Conservation (phyloP, 129 eudicot species). For the Escallonia rubra region DNA sequence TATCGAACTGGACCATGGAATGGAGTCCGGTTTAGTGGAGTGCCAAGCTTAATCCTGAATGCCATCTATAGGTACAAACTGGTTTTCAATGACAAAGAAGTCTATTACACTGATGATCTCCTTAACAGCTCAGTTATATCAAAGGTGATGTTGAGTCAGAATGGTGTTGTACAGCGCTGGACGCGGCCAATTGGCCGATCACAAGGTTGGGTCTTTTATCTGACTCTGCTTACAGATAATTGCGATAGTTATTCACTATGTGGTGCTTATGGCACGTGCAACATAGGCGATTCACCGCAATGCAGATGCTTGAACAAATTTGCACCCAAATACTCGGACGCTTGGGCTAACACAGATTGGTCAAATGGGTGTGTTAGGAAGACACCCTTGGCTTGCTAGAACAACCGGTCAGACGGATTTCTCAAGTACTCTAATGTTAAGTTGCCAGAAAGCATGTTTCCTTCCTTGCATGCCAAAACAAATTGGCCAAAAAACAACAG, state of each 20-base stretch:
- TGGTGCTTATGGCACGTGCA: conserved; percentile 50
- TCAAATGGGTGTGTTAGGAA: conserved; percentile 56
- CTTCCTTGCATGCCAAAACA: no score
- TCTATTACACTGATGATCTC: conserved; percentile 15
- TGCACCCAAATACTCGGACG: conserved; percentile 29
- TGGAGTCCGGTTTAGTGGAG: conserved; percentile 28
- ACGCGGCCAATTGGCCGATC: conserved; percentile 26
- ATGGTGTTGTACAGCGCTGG: conserved; percentile 16
- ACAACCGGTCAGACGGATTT: conserved; percentile 25
- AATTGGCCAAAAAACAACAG: no score
- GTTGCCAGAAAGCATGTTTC: conserved; percentile 14
- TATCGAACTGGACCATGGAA: conserved; percentile 46
- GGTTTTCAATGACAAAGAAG: conserved; percentile 14
- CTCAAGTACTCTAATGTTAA: conserved; percentile 3
- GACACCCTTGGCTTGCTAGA: conserved; percentile 37
- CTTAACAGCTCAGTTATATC: conserved; percentile 11
- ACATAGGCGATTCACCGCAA: conserved; percentile 5
- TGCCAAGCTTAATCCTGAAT: conserved; percentile 5
- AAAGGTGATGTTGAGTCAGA: conserved; percentile 9
- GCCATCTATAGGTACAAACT: not conserved
- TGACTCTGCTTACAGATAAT: conserved; percentile 21
- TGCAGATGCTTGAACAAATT: conserved; percentile 58
- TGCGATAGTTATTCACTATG: conserved; percentile 49
- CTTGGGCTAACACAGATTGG: conserved; percentile 52
- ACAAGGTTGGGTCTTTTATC: conserved; percentile 26